Percentiles rank a stretch among this genome's conserved stretches.
Evolutionary conservation across 106 monocot genomes (phyloP).

Genomic region (Apostasia shenzhenica): DNA sequence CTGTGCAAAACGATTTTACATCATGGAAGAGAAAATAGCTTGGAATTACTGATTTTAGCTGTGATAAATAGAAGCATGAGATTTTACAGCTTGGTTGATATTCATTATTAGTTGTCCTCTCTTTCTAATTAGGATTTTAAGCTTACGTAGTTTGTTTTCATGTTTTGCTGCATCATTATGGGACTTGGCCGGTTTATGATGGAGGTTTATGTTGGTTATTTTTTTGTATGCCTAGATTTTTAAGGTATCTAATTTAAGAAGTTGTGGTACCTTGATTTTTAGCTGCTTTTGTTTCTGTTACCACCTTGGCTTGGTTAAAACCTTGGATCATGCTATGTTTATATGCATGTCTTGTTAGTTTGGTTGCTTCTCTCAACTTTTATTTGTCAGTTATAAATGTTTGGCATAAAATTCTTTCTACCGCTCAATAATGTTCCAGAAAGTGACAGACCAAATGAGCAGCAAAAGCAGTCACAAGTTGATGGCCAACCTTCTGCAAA

Average conservation of each 20-base stretch:
- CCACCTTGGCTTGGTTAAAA: neutral
- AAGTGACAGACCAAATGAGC: slow-evolving; percentile 33
- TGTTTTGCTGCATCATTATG: no score
- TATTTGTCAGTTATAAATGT: neutral
- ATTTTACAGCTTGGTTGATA: neutral
- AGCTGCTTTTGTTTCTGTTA: neutral
- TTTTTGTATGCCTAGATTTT: neutral
- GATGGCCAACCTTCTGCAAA: slow-evolving; percentile 14
- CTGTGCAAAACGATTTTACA: neutral
- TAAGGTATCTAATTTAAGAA: neutral
- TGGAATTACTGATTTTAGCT: neutral
- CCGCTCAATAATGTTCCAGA: slow-evolving; percentile 9
- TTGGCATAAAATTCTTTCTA: neutral
- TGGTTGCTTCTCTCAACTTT: neutral
- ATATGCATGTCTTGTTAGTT: neutral
- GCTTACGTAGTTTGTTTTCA: no score
- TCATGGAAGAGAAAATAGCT: neutral
- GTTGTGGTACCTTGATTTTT: neutral
- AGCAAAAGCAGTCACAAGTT: slow-evolving; percentile 22
- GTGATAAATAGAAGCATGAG: neutral
- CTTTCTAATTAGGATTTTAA: no score
- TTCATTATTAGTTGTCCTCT: neutral
- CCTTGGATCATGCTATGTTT: neutral
- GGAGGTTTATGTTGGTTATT: neutral
- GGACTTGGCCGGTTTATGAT: neutral